These are phyloP conservation scores for Erysiphe pulchra DNA, from an alignment of 2,329 filamentous ascomycete genomes.

Conservation along the genomic window DNA sequence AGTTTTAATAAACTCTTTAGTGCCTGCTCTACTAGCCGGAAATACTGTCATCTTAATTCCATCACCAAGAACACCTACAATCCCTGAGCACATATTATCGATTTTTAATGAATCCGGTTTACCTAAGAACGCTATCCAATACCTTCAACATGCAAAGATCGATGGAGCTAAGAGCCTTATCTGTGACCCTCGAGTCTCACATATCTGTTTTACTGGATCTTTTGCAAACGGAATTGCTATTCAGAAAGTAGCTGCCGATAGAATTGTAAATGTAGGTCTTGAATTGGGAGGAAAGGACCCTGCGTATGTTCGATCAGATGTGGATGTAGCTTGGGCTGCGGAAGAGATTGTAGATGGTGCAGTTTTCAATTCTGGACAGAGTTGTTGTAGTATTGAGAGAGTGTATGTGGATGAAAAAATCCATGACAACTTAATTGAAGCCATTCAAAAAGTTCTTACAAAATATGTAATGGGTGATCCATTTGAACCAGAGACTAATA, in stretches of 20 bases:
- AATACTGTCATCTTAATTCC: constrained; percentile 88
- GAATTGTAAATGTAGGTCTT: constrained; percentile 64
- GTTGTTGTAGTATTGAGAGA: constrained; percentile 78
- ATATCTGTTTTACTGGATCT: constrained; percentile 85
- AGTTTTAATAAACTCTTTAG: constrained; percentile 73
- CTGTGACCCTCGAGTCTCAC: constrained; percentile 46
- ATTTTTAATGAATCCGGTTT: constrained; percentile 62
- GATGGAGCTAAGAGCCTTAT: constrained; percentile 54
- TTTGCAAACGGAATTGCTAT: constrained; percentile 70
- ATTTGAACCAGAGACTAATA: constrained; percentile 47
- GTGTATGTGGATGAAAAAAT: constrained; percentile 75
- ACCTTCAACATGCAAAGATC: constrained; percentile 70
- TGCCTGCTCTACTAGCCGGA: constrained; percentile 73
- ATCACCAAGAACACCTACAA: constrained; percentile 79
- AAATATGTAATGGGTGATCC: constrained; percentile 79
- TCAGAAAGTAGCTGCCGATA: constrained; percentile 59
- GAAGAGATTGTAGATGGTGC: constrained; percentile 87
- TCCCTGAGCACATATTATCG: constrained; percentile 58
- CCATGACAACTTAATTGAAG: constrained; percentile 58
- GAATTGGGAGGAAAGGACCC: constrained; percentile 92
- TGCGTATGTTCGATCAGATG: constrained; percentile 65
- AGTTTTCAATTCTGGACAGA: constrained; percentile 97
- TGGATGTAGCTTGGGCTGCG: constrained; percentile 73
- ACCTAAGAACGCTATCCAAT: constrained; percentile 63
- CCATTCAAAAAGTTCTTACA: constrained; percentile 53